Percentiles rank a stretch among this genome's conserved stretches.
phyloP scores from a whole-genome alignment of 179 eudicot species.

The Vitellaria paradoxa region DNA sequence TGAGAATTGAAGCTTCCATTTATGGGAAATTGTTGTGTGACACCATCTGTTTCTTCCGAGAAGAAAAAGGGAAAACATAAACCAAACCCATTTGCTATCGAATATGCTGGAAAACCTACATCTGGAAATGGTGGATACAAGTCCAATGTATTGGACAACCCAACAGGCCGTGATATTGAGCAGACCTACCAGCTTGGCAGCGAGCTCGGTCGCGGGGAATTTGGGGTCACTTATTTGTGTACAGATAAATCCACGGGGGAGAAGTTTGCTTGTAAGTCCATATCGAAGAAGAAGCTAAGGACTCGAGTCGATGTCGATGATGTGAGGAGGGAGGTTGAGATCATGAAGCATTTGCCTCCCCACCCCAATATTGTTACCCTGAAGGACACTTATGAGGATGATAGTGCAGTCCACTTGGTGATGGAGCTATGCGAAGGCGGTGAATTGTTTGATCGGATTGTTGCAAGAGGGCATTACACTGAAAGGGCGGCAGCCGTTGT shows the following conservation, averaged over 20 bases:
- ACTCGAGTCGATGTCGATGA: constrained; percentile 82
- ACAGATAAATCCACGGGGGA: constrained; percentile 57
- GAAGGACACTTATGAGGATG: constrained; percentile 87
- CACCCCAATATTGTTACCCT: constrained; percentile 77
- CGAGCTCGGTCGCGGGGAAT: constrained; percentile 88
- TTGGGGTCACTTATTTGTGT: constrained; percentile 76
- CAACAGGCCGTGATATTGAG: constrained; percentile 69
- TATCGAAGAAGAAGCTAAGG: constrained; percentile 77
- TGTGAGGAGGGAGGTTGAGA: constrained; percentile 83
- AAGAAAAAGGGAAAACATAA: constrained; percentile 40
- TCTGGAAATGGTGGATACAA: constrained; percentile 36
- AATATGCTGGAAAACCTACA: constrained; percentile 18
- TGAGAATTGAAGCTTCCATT: constrained; percentile 1
- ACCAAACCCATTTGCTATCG: constrained; percentile 50
- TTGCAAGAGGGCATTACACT: constrained; percentile 85
- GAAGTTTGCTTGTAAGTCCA: constrained; percentile 71
- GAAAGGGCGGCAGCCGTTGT: constrained; percentile 83
- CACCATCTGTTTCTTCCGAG: constrained; percentile 39
- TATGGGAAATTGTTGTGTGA: constrained; percentile 76
- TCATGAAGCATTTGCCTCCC: constrained; percentile 71
- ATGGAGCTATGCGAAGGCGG: constrained; percentile 95
- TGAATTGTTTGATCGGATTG: constrained; percentile 84
- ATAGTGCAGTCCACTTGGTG: constrained; percentile 75
- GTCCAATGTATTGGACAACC: constrained; percentile 56
- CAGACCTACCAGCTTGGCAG: constrained; percentile 58